Evolutionary conservation across 2,329 filamentous ascomycete species (phyloP).

Genomic region (Paraphaeosphaeria minitans): DNA sequence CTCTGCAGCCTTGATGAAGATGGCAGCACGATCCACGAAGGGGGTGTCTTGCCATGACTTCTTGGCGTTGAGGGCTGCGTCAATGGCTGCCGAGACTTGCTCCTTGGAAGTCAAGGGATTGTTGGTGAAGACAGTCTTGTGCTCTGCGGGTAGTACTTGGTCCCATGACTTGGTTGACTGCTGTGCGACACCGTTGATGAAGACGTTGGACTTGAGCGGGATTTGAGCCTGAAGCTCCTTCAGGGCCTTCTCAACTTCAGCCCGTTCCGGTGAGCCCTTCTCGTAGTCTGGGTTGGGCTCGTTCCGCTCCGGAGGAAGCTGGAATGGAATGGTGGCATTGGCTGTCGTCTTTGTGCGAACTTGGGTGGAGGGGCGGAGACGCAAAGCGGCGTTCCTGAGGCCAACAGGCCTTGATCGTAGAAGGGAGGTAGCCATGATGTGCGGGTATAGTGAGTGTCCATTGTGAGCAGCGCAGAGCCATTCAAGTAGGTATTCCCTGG

Average conservation of each 20-base stretch:
- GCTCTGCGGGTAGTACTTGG: slow-evolving; percentile 48
- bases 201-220: slow-evolving; percentile 33
- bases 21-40: slow-evolving; percentile 85
- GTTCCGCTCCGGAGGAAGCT: slow-evolving; percentile 33
- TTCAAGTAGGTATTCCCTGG: slow-evolving; percentile 13
- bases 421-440: slow-evolving; percentile 20
- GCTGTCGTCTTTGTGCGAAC: slow-evolving; percentile 33
- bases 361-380: slow-evolving; percentile 15
- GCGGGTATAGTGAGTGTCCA: not conserved
- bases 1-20: slow-evolving; percentile 95
- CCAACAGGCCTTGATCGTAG: slow-evolving; percentile 25
- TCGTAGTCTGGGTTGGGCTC: slow-evolving; percentile 39
- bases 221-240: slow-evolving; percentile 33
- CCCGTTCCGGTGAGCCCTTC: slow-evolving; percentile 34
- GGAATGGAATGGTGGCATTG: slow-evolving; percentile 36
- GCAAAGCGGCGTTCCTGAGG: slow-evolving; percentile 12
- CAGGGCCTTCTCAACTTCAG: slow-evolving; percentile 29
- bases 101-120: slow-evolving; percentile 79
- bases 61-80: slow-evolving; percentile 81
- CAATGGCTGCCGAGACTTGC: slow-evolving; percentile 78
- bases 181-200: slow-evolving; percentile 34
- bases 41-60: slow-evolving; percentile 81
- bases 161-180: slow-evolving; percentile 29
- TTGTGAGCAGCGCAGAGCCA: slow-evolving; percentile 5
- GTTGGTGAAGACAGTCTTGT: slow-evolving; percentile 73